Percentiles rank a stretch among this genome's conserved stretches.
Conservation (phyloP, 495 filamentous ascomycete genomes). For the Penicillium argentinense region DNA sequence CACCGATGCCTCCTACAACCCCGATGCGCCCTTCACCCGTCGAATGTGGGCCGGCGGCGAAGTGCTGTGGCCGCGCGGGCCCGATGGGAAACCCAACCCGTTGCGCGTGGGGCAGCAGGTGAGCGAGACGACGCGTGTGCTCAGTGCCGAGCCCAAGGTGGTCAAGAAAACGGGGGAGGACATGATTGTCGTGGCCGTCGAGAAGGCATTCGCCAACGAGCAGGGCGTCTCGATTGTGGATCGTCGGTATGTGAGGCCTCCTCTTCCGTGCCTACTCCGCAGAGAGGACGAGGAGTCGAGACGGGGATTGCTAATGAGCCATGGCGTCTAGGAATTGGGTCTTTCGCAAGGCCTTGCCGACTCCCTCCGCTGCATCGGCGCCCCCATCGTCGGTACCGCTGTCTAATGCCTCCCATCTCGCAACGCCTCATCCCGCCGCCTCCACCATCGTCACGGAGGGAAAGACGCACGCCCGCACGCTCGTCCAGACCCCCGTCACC, state of each 20-base stretch:
- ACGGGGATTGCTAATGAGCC: no score
- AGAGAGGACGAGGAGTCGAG: no score
- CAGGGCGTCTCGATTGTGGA: slow-evolving; percentile 54
- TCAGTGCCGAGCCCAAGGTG: slow-evolving; percentile 51
- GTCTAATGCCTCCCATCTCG: slow-evolving; percentile 18
- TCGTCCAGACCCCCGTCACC: slow-evolving; percentile 53
- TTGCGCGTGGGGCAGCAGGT: slow-evolving; percentile 55
- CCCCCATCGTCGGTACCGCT: slow-evolving; percentile 3
- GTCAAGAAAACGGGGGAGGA: slow-evolving; percentile 55
- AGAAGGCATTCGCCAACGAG: slow-evolving; percentile 57
- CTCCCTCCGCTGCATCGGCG: slow-evolving; percentile 17
- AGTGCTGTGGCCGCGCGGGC: slow-evolving; percentile 48
- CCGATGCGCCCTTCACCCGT: slow-evolving; percentile 60
- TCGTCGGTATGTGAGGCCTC: slow-evolving; percentile 46
- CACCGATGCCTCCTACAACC: slow-evolving; percentile 68
- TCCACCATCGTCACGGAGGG: slow-evolving; percentile 25
- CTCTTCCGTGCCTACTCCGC: background rate
- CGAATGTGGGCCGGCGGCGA: slow-evolving; percentile 81
- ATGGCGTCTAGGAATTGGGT: slow-evolving; percentile 53
- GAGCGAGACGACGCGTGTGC: slow-evolving; percentile 55
- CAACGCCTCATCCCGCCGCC: slow-evolving; percentile 19
- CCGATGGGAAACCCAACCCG: slow-evolving; percentile 33
- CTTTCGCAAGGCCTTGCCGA: slow-evolving; percentile 51
- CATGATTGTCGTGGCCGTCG: slow-evolving; percentile 65
- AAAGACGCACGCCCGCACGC: slow-evolving; percentile 39